These are phyloP conservation scores for Iberis pinnata DNA, from an alignment of 345 rosid species.

Conservation along the genomic window DNA sequence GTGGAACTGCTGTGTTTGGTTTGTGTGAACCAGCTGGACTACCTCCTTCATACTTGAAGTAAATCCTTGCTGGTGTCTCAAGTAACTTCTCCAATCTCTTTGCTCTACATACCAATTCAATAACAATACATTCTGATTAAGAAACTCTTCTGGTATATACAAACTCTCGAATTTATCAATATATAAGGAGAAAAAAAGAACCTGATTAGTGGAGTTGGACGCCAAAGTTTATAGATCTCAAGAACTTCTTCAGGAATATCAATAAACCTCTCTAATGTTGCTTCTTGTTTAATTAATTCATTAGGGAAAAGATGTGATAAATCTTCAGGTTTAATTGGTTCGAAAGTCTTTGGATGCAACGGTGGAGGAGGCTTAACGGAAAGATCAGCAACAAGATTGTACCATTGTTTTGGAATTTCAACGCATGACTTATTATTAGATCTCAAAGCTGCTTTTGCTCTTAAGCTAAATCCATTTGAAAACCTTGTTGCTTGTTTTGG, in stretches of 20 bases:
- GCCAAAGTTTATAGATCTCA: constrained; percentile 81
- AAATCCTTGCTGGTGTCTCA: constrained; percentile 80
- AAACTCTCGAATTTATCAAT: no score
- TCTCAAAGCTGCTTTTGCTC: constrained; percentile 38
- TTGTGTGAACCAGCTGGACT: constrained; percentile 99
- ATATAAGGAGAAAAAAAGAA: constrained; percentile 8
- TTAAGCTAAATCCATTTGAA: constrained; percentile 37
- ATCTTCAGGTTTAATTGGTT: constrained; percentile 69
- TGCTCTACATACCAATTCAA: constrained; percentile 46
- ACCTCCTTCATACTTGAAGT: constrained; percentile 87
- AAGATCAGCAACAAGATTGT: constrained; percentile 69
- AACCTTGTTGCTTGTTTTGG: constrained; percentile 2
- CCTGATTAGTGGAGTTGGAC: constrained; percentile 94
- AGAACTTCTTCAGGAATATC: constrained; percentile 85
- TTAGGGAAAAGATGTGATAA: constrained; percentile 70
- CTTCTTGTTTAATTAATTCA: constrained; percentile 82
- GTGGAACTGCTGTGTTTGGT: constrained; percentile 85
- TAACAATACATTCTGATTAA: neutral
- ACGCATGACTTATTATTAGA: constrained; percentile 13
- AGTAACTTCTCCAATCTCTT: constrained; percentile 93
- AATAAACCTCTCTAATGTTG: constrained; percentile 53
- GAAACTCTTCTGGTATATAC: no score
- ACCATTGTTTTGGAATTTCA: constrained; percentile 48
- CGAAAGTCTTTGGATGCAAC: constrained; percentile 64
- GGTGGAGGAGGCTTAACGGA: constrained; percentile 77